Evolutionary conservation across 179 eudicot genomes (phyloP).

Genomic region (Heliamphora pulchella): DNA sequence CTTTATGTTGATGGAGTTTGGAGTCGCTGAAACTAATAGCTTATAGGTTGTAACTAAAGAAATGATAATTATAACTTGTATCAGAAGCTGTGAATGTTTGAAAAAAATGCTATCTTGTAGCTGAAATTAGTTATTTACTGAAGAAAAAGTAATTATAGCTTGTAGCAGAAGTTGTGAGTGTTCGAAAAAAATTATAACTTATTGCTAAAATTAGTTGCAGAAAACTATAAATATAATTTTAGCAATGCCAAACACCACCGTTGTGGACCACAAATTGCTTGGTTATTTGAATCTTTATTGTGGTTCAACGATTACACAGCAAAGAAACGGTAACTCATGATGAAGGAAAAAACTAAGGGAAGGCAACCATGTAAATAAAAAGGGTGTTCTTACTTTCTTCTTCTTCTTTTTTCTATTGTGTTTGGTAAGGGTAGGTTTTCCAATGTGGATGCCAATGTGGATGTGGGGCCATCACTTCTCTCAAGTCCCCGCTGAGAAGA

Average conservation of each 20-base stretch:
- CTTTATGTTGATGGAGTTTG: not conserved
- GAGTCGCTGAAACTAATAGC: too few species aligned
- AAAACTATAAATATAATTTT: too few species aligned
- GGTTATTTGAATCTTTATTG: not conserved
- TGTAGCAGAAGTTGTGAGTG: too few species aligned
- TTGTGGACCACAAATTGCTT: not conserved
- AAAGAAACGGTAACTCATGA: slow-evolving; percentile 4
- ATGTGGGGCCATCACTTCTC: not conserved
- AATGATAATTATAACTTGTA: too few species aligned
- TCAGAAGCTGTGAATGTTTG: too few species aligned
- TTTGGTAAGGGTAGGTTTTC: not conserved
- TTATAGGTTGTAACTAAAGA: too few species aligned
- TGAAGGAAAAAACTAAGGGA: not conserved
- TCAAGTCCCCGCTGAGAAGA: not conserved
- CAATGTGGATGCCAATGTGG: not conserved
- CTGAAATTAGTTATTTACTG: too few species aligned
- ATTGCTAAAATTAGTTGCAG: too few species aligned
- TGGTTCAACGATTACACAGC: not conserved
- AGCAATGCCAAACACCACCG: too few species aligned
- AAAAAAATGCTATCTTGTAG: too few species aligned
- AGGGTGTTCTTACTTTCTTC: not conserved
- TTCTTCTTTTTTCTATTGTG: not conserved
- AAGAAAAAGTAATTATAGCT: too few species aligned
- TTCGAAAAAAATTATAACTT: too few species aligned
- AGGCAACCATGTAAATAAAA: slow-evolving; percentile 1